Base-by-base conservation (phyloP, 768 basidiomycete genomes). In the Podaxis carcinomalis region DNA sequence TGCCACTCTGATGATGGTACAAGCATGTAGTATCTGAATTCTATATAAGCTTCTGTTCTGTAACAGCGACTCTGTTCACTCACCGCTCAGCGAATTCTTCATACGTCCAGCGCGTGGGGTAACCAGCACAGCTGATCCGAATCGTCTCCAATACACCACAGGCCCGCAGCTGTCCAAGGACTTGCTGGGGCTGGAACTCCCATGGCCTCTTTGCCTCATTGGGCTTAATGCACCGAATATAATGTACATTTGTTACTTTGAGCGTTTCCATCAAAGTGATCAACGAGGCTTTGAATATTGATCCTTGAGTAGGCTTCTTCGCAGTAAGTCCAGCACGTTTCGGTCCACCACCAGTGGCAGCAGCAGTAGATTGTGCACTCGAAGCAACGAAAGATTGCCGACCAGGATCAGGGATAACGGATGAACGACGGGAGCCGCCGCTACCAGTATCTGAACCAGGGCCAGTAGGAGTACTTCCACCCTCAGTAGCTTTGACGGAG, bases 91-190 rank as follows among this genome's bases (percentile, higher is more conserved):
- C 97, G 70, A 99, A 99, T 73, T 98, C 97, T 70, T 95, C 95
- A 66, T 98, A 99, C 3, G 89, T 94, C 97, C 97, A 98, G 36
- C 97, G 83, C 11, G 94, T 94, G 28, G 97, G 97, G 75, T 99
- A 99, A 35, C 97, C 97, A 47, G 97, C 97, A 74, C 97, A 98
- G 74, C 93, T 95, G 70, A 99, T 99, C 59, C 95, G 85, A 68
- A 99, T 99, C 3, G 97, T 99, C 74, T 99, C 97, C 44, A 99
- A 81, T 57, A 99, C 97, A 87, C 97, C 97, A 74, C 97, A 99
- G 59, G 97, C 97, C 51, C 97, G 85, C 28, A 99, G 77, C 72
- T 99, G 97, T 19, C 93, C 87, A 47, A 99, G 76, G 14, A 99
- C 97, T 72, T 98, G 95, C 67, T 95, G 93, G 35, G 95, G 93